Base-by-base conservation (phyloP, 2,329 filamentous ascomycete species). In the Alternaria ethzedia region DNA sequence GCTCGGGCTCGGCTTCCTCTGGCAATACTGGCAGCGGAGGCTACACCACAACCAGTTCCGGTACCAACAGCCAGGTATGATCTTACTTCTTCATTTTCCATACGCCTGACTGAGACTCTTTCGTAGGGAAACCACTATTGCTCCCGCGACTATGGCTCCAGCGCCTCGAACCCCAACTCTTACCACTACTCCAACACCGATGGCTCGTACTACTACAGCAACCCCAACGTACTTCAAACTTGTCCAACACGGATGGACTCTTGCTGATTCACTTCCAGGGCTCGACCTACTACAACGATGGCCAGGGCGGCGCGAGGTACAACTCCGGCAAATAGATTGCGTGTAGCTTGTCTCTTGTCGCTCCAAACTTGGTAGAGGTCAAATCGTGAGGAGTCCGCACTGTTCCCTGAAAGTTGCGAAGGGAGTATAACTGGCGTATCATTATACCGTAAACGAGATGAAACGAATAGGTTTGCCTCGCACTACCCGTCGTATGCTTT, bases 81-180 rank as follows among this genome's bases (percentile, higher is more conserved):
- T 36, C 25, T 26, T 7, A 45, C 20, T 5, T 36, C 28, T n/a
- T 36, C 15, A 4, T n/a, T 36, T 6, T 8, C 4, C 7, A 20
- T 13, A 4, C 21, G 32, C 26, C 5, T 5, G 28, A 20, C 25
- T 62, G 15, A 62, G 15, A 17, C 9, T 26, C 21, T 2, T 55
- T n/a, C 8, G 5, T 30, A 80, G 78, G 79, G 80, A 62, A 82
- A 81, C 68, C 79, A 80, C 66, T 81, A 78, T 66, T 80, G 79
- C 69, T 59, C 65, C 57, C 78, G 80, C 54, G 79, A 82, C 67
- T 79, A 79, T 63, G 78, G 78, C 55, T 70, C 72, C 9, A 52
- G 66, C 41, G 75, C 76, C n/a, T 59, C 74, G 9, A 81, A 81
- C 66, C 12, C 28, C 15, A 82, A 81, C 66, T 73, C 75, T 11